Evolutionary conservation across 257 asterid genomes (phyloP).

Genomic region (Primulina eburnea): DNA sequence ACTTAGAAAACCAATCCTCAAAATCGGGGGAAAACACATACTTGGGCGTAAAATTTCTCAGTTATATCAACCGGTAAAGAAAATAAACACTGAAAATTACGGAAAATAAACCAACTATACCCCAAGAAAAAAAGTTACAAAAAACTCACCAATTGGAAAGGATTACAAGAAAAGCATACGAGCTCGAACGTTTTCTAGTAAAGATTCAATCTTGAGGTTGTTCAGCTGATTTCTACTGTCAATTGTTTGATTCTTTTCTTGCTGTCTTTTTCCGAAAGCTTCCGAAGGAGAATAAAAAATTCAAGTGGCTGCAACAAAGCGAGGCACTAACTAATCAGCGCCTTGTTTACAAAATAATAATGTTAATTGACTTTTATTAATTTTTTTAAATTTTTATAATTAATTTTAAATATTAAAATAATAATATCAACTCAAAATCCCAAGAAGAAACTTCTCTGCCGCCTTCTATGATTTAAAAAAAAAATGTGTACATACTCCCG

Average conservation of each 20-base stretch:
- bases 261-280: not conserved
- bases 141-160: constrained; percentile 6
- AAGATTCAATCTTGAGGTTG: not conserved
- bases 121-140: not conserved
- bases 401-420: too few relatives aligned
- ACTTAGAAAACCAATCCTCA: not conserved
- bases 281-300: not conserved
- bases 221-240: constrained; percentile 5
- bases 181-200: not conserved
- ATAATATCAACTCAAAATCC: too few relatives aligned
- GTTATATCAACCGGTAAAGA: not conserved
- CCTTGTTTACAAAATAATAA: too few relatives aligned
- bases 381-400: too few relatives aligned
- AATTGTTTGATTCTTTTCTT: not conserved
- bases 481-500: too few relatives aligned
- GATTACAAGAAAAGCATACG: not conserved
- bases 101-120: not conserved
- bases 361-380: too few relatives aligned
- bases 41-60: not conserved
- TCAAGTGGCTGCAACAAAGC: not conserved
- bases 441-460: too few relatives aligned
- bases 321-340: not conserved
- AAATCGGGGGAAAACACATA: constrained; percentile 9
- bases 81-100: not conserved
- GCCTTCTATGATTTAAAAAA: too few relatives aligned